Percentiles rank a stretch among this genome's conserved stretches.
phyloP scores from a whole-genome alignment of 1,139 yeast species.

The Spathaspora jeffriesii region DNA sequence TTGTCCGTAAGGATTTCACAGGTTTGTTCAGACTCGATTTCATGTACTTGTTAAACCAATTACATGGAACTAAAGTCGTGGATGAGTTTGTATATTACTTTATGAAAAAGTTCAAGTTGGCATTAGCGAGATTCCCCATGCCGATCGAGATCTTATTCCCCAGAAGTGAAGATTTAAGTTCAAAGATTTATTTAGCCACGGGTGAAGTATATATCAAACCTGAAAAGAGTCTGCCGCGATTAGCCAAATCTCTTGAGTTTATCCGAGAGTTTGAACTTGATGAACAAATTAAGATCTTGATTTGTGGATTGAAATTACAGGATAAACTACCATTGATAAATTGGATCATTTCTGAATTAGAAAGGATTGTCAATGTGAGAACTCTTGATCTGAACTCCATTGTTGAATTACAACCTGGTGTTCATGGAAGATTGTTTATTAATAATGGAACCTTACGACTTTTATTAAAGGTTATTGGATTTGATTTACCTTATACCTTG shows the following conservation, averaged over 20 bases:
- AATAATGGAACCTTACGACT: constrained; percentile 37
- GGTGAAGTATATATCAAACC: constrained; percentile 49
- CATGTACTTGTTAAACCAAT: constrained; percentile 41
- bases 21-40: constrained; percentile 76
- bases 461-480: constrained; percentile 31
- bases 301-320: constrained; percentile 49
- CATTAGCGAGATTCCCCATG: constrained; percentile 53
- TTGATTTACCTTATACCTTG: constrained; percentile 36
- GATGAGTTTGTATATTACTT: constrained; percentile 68
- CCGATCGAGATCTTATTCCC: constrained; percentile 73
- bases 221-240: constrained; percentile 17
- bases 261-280: constrained; percentile 32
- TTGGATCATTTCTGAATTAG: constrained; percentile 45
- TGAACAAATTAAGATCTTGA: constrained; percentile 43
- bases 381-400: constrained; percentile 15
- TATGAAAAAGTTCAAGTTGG: constrained; percentile 59
- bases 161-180: constrained; percentile 48
- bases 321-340: constrained; percentile 41
- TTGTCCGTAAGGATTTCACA: constrained; percentile 57
- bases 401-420: constrained; percentile 17
- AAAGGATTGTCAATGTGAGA: constrained; percentile 25
- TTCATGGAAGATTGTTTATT: constrained; percentile 28
- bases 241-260: constrained; percentile 41
- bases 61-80: constrained; percentile 45
- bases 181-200: constrained; percentile 38